These are phyloP conservation scores for Saccharomyces hybrid DNA, from an alignment of 1,139 yeast genomes.

Conservation along the genomic window DNA sequence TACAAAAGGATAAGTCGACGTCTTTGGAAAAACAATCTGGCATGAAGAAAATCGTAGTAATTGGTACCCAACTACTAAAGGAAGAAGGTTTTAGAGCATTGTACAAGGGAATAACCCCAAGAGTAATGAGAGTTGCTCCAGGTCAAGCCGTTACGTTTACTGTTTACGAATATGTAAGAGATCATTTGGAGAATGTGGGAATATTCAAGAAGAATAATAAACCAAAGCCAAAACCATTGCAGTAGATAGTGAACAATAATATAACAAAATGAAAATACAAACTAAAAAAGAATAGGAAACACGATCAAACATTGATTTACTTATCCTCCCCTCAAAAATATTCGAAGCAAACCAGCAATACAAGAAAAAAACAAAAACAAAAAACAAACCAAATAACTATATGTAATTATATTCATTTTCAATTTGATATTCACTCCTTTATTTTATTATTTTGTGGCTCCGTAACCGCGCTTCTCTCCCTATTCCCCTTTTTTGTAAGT, in stretches of 20 bases:
- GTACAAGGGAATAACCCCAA: conserved; percentile 95
- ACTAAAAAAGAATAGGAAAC: neutral
- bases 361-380: neutral
- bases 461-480: neutral
- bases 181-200: conserved; percentile 45
- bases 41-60: conserved; percentile 58
- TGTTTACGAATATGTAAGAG: conserved; percentile 84
- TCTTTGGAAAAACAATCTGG: conserved; percentile 55
- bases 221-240: conserved; percentile 11
- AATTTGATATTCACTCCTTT: neutral
- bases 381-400: neutral
- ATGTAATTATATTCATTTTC: neutral
- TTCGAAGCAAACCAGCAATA: neutral
- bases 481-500: neutral
- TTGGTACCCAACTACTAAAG: conserved; percentile 70
- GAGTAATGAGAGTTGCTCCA: conserved; percentile 98
- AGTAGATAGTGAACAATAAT: neutral
- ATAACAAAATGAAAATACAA: neutral
- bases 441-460: neutral
- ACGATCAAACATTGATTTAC: neutral
- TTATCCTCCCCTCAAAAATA: neutral
- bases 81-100: conserved; percentile 86
- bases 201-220: conserved; percentile 10
- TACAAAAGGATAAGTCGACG: conserved; percentile 80
- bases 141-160: conserved; percentile 99